phyloP scores from a whole-genome alignment of 306 rosid species.

The Castanea sativa region DNA sequence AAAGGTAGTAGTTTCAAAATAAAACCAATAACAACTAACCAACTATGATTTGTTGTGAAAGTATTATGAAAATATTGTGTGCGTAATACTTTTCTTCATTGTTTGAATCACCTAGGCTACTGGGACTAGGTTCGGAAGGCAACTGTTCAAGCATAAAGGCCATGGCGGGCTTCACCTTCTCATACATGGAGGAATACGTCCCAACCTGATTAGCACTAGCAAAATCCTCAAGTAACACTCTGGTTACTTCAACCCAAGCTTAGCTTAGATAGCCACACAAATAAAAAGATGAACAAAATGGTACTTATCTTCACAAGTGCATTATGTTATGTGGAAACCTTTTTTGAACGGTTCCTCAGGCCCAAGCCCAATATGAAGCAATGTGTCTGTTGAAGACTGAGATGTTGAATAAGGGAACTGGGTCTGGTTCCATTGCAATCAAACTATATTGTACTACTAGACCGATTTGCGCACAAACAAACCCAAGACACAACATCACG shows the following conservation, averaged over 20 bases:
- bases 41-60: rapidly evolving
- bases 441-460: too few relatives aligned
- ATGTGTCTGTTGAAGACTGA: too few relatives aligned
- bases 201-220: slow-evolving; percentile 19
- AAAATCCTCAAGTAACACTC: slow-evolving; percentile 31
- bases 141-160: slow-evolving; percentile 28
- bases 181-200: slow-evolving; percentile 13
- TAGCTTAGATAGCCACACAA: not conserved
- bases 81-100: not conserved
- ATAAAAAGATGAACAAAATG: too few relatives aligned
- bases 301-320: too few relatives aligned
- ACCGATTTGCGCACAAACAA: too few relatives aligned
- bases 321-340: too few relatives aligned
- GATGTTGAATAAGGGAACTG: too few relatives aligned
- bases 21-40: rapidly evolving
- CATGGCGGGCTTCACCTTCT: slow-evolving; percentile 22
- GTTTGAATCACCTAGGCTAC: not conserved
- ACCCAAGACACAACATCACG: too few relatives aligned
- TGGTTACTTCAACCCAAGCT: slow-evolving; percentile 18
- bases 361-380: too few relatives aligned
- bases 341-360: too few relatives aligned
- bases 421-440: too few relatives aligned
- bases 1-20: too few relatives aligned
- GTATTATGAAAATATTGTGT: rapidly evolving
- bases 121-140: slow-evolving; percentile 31